Percentiles rank a stretch among this genome's conserved stretches.
Evolutionary conservation across 1,284 basidiomycete species (phyloP).

Genomic region (Trametes sp.): DNA sequence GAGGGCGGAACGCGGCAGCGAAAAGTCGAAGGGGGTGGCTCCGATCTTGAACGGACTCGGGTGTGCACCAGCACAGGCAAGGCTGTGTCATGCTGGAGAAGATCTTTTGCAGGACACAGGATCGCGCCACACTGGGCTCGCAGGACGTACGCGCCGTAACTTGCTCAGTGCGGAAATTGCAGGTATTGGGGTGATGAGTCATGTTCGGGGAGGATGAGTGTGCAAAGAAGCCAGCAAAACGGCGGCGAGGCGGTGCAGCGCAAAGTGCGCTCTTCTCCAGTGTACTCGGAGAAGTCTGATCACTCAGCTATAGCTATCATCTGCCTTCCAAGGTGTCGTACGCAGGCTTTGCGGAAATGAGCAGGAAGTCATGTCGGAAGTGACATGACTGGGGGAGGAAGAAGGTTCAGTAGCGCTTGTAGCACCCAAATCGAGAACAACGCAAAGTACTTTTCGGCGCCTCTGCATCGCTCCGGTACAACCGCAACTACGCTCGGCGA

Average conservation of each 20-base stretch:
- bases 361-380: background rate
- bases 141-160: background rate
- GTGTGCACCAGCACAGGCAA: slow-evolving; percentile 9
- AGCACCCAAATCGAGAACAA: background rate
- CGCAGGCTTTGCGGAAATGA: background rate
- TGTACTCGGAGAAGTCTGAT: background rate
- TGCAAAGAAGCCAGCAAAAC: background rate
- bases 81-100: background rate
- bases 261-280: no score
- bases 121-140: slow-evolving; percentile 1
- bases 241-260: background rate
- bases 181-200: slow-evolving; percentile 6
- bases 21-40: slow-evolving; percentile 1
- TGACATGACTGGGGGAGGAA: background rate
- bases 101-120: slow-evolving; percentile 11
- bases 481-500: background rate
- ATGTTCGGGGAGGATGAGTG: background rate
- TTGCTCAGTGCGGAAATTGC: background rate
- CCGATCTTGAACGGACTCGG: slow-evolving; percentile 16
- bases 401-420: background rate
- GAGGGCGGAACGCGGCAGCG: background rate
- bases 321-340: no score
- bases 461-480: no score
- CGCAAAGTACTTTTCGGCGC: no score
- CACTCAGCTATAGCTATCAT: background rate